Percentiles rank a stretch among this genome's conserved stretches.
phyloP scores from a whole-genome alignment of 2,329 filamentous ascomycete species.

The Hypocreales sp. region DNA sequence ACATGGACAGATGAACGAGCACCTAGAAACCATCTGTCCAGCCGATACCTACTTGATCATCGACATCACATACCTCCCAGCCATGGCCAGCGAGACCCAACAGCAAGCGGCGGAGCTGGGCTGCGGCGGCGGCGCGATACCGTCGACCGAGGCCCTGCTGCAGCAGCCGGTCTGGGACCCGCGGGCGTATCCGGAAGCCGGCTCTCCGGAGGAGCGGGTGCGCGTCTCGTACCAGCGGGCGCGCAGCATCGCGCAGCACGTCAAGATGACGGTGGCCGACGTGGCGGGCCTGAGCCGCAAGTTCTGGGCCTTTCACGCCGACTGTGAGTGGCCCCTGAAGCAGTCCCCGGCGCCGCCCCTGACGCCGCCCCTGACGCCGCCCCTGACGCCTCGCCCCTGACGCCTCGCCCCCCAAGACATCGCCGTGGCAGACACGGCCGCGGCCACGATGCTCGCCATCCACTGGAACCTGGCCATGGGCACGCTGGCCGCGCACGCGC shows the following conservation, averaged over 20 bases:
- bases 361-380: neutral
- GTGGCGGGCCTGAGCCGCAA: slow-evolving; percentile 7
- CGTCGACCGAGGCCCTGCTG: neutral
- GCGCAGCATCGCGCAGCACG: neutral
- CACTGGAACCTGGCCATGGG: slow-evolving; percentile 17
- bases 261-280: slow-evolving; percentile 6
- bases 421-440: slow-evolving; percentile 6
- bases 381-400: too few species aligned
- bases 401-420: slow-evolving; percentile 4
- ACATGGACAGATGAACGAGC: too few species aligned
- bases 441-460: slow-evolving; percentile 10
- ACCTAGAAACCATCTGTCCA: too few species aligned
- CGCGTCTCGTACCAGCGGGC: neutral
- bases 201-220: neutral
- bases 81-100: too few species aligned
- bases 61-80: too few species aligned
- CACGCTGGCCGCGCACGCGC: slow-evolving; percentile 5
- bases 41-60: too few species aligned
- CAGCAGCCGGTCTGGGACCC: neutral
- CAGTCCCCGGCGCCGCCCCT: too few species aligned
- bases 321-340: slow-evolving; percentile 5
- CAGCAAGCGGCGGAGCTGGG: too few species aligned
- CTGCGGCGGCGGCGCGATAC: too few species aligned
- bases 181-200: neutral
- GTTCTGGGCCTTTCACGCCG: slow-evolving; percentile 11